Evolutionary conservation across 2,329 filamentous ascomycete genomes (phyloP).

Genomic region (Alternaria arborescens): DNA sequence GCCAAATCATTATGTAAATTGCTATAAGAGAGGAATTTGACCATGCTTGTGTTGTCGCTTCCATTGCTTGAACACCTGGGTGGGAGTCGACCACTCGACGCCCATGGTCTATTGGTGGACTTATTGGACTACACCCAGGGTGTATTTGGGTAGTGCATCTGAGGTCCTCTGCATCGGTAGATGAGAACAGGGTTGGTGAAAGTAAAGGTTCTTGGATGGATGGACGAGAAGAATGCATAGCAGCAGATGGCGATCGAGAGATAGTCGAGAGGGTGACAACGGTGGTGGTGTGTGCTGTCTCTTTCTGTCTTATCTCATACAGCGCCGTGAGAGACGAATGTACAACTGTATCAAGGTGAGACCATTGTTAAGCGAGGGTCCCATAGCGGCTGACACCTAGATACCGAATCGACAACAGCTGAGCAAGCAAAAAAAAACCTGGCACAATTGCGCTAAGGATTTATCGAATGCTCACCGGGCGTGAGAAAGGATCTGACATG

Average conservation of each 20-base stretch:
- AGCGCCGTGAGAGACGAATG: fast-evolving
- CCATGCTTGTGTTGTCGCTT: conserved; percentile 18
- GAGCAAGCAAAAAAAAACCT: not conserved
- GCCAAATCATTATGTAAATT: conserved; percentile 13
- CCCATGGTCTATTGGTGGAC: not conserved
- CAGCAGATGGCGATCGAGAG: not conserved
- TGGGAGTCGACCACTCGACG: not conserved
- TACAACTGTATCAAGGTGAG: no score
- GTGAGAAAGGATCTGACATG: no score
- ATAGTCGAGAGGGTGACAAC: no score
- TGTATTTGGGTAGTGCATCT: not conserved
- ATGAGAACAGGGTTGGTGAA: not conserved
- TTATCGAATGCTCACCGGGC: not conserved
- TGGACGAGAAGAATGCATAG: not conserved
- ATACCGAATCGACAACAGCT: not conserved
- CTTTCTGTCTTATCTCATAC: fast-evolving
- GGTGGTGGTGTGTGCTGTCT: no score
- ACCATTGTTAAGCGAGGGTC: no score
- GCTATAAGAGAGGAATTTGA: conserved; percentile 1
- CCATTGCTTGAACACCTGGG: conserved; percentile 14
- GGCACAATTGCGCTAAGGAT: not conserved
- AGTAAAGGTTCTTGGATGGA: conserved; percentile 1
- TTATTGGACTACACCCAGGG: not conserved
- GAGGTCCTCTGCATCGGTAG: not conserved
- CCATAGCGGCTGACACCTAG: not conserved